Conservation (phyloP, 345 rosid genomes). For the Eucalyptus tenuipes region DNA sequence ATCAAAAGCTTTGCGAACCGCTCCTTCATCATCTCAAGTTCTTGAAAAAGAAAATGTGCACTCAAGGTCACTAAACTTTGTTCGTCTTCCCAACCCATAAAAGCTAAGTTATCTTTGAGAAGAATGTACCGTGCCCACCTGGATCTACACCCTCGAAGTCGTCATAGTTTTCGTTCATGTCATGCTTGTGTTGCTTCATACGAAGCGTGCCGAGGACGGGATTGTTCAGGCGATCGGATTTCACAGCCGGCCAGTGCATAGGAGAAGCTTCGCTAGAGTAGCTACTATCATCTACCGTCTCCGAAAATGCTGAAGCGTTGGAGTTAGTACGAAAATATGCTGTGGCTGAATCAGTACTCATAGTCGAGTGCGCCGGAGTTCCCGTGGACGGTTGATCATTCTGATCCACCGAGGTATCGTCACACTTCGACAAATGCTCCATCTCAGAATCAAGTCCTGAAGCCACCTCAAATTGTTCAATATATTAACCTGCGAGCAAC, state of each 20-base stretch:
- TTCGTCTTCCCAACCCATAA: not conserved
- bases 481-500: not conserved
- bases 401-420: constrained; percentile 41
- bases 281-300: constrained; percentile 38
- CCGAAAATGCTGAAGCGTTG: constrained; percentile 52
- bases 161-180: constrained; percentile 16
- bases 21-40: constrained; percentile 80
- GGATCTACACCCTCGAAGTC: constrained; percentile 32
- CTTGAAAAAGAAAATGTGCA: constrained; percentile 9
- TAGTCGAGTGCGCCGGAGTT: constrained; percentile 44
- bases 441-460: not conserved
- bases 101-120: not conserved
- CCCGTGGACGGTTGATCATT: constrained; percentile 32
- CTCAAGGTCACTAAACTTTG: not conserved
- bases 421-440: constrained; percentile 7
- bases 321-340: constrained; percentile 42
- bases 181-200: constrained; percentile 13
- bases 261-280: constrained; percentile 52
- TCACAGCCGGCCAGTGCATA: constrained; percentile 28
- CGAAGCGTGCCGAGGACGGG: constrained; percentile 8
- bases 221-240: constrained; percentile 5
- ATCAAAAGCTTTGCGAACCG: constrained; percentile 83
- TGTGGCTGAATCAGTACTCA: constrained; percentile 36
- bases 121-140: constrained; percentile 16
- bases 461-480: not conserved